Evolutionary conservation across 768 basidiomycete species (phyloP).

Genomic region (Russula griseocarnosa): DNA sequence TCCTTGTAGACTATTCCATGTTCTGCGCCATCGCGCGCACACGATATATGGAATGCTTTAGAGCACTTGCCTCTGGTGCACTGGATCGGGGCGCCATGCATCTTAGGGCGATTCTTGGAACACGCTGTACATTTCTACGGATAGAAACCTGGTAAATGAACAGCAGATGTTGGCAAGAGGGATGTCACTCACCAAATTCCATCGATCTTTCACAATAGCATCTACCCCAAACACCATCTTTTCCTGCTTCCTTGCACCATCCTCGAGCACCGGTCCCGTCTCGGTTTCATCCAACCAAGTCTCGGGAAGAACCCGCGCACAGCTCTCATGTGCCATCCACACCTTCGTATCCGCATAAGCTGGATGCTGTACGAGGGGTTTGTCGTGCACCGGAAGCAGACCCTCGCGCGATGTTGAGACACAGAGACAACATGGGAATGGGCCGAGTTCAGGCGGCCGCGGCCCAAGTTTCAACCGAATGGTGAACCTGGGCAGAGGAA

Average conservation of each 20-base stretch:
- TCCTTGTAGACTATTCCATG: conserved; percentile 57
- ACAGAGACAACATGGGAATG: conserved; percentile 68
- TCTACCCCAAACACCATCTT: conserved; percentile 78
- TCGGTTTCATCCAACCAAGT: conserved; percentile 83
- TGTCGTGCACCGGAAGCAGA: conserved; percentile 64
- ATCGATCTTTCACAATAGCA: conserved; percentile 84
- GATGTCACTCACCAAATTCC: conserved; percentile 72
- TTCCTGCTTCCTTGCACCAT: conserved; percentile 41
- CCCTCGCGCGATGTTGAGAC: conserved; percentile 50
- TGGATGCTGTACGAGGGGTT: conserved; percentile 39
- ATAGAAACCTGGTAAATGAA: not conserved
- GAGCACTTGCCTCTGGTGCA: conserved; percentile 93
- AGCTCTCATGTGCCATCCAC: conserved; percentile 79
- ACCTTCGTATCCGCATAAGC: conserved; percentile 32
- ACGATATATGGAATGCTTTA: conserved; percentile 90
- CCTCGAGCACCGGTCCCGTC: conserved; percentile 31
- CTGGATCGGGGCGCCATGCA: conserved; percentile 81
- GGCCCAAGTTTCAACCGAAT: conserved; percentile 68
- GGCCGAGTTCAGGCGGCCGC: conserved; percentile 50
- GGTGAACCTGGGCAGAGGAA: conserved; percentile 40
- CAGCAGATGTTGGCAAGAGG: not conserved
- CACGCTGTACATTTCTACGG: conserved; percentile 89
- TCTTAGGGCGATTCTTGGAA: conserved; percentile 58
- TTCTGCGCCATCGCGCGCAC: conserved; percentile 60
- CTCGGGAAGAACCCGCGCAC: conserved; percentile 81